Evolutionary conservation across 345 rosid genomes (phyloP).

Genomic region (Acer yangbiense): DNA sequence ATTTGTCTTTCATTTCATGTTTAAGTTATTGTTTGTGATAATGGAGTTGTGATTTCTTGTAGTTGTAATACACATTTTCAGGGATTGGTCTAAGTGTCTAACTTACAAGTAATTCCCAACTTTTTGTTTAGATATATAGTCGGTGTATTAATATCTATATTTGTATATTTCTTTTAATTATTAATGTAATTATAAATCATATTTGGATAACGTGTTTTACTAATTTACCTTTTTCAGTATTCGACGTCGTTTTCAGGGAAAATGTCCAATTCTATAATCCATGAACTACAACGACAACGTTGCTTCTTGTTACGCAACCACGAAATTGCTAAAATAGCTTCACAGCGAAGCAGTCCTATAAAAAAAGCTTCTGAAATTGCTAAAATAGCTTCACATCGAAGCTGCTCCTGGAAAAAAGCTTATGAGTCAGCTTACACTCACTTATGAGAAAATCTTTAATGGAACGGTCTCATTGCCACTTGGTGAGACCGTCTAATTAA

Average conservation of each 20-base stretch:
- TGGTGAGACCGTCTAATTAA: too few relatives aligned
- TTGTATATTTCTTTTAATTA: too few relatives aligned
- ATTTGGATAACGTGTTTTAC: not conserved
- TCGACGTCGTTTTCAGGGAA: not conserved
- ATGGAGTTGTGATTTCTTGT: not conserved
- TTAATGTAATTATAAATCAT: too few relatives aligned
- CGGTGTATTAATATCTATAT: not conserved
- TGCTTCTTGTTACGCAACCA: not conserved
- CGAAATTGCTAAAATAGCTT: not conserved
- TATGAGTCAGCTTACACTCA: not conserved
- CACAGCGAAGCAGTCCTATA: not conserved
- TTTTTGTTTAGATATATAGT: not conserved
- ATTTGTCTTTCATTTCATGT: not conserved
- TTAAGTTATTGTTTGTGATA: not conserved
- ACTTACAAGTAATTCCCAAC: not conserved
- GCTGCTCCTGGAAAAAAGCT: not conserved
- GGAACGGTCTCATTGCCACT: too few relatives aligned
- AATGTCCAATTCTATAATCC: not conserved
- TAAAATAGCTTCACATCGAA: not conserved
- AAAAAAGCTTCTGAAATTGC: not conserved
- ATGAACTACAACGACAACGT: not conserved
- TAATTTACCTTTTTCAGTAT: not conserved
- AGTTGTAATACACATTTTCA: not conserved
- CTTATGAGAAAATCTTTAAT: too few relatives aligned
- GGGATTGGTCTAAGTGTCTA: not conserved